These are phyloP conservation scores for Scheffersomyces segobiensis DNA, from an alignment of 1,139 yeast species.

Conservation along the genomic window DNA sequence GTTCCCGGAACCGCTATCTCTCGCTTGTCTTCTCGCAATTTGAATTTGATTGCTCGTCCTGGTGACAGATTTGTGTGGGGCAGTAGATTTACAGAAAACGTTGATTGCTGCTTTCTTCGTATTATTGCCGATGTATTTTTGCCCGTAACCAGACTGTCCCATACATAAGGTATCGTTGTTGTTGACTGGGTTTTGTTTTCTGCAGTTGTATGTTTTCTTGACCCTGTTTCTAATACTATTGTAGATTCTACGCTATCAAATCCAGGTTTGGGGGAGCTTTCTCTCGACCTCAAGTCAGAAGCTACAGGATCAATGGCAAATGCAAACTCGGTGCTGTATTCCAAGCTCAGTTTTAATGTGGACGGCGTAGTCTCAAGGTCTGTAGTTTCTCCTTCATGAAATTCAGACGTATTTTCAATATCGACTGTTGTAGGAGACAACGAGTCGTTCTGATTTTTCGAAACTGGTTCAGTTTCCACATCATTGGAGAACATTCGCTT, in stretches of 20 bases:
- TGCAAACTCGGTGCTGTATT: background rate
- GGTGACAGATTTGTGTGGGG: slow-evolving; percentile 11
- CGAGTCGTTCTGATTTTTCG: background rate
- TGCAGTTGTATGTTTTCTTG: background rate
- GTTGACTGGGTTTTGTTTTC: background rate
- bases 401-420: background rate
- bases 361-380: background rate
- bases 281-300: background rate
- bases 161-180: background rate
- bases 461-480: background rate
- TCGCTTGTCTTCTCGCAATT: slow-evolving; percentile 5
- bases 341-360: background rate
- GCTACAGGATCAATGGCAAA: background rate
- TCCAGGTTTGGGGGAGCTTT: background rate
- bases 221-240: background rate
- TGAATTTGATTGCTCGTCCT: slow-evolving; percentile 9
- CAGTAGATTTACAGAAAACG: slow-evolving; percentile 6
- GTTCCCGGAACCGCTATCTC: slow-evolving; percentile 9
- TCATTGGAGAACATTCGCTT: slow-evolving; percentile 5
- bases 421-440: background rate
- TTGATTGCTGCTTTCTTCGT: background rate
- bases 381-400: background rate
- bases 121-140: slow-evolving; percentile 1
- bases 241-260: background rate
- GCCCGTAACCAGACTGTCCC: background rate